Evolutionary conservation across 805 yeast genomes (phyloP).

Genomic region (Trichomonascus vanleenenianus): DNA sequence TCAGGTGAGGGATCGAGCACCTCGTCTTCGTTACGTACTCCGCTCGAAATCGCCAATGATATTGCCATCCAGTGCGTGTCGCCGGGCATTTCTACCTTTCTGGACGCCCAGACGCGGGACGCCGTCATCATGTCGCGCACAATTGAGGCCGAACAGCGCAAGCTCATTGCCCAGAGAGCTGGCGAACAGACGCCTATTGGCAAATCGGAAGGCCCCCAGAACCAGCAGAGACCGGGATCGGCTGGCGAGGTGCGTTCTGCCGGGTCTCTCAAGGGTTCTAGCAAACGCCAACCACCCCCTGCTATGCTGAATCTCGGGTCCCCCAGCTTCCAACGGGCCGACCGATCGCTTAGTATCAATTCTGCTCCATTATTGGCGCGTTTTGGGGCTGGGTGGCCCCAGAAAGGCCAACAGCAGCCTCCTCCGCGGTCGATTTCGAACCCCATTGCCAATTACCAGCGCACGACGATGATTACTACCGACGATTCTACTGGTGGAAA

Average conservation of each 20-base stretch:
- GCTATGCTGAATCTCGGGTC: background rate
- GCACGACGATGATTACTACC: too few species aligned
- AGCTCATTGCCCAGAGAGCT: constrained; percentile 21
- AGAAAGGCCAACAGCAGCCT: too few species aligned
- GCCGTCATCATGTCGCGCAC: constrained; percentile 20
- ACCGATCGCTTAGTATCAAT: background rate
- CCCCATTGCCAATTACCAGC: background rate
- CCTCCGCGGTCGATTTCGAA: background rate
- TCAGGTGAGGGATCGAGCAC: too few species aligned
- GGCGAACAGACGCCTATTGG: constrained; percentile 5
- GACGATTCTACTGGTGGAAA: too few species aligned
- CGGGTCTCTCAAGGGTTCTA: background rate
- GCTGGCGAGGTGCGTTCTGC: background rate
- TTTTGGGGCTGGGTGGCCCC: too few species aligned
- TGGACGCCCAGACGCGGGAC: constrained; percentile 13
- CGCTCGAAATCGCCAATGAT: constrained; percentile 25
- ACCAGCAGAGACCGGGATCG: background rate
- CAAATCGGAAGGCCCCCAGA: constrained; percentile 2
- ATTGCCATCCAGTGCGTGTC: constrained; percentile 27
- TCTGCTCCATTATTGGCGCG: background rate
- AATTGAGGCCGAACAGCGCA: constrained; percentile 24
- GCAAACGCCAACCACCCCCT: constrained; percentile 2
- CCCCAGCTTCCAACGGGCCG: background rate
- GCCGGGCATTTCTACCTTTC: constrained; percentile 20
- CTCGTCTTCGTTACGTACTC: constrained; percentile 11